Evolutionary conservation across 208 protist genomes (phyloP).

Genomic region (Trypanosoma caninum): DNA sequence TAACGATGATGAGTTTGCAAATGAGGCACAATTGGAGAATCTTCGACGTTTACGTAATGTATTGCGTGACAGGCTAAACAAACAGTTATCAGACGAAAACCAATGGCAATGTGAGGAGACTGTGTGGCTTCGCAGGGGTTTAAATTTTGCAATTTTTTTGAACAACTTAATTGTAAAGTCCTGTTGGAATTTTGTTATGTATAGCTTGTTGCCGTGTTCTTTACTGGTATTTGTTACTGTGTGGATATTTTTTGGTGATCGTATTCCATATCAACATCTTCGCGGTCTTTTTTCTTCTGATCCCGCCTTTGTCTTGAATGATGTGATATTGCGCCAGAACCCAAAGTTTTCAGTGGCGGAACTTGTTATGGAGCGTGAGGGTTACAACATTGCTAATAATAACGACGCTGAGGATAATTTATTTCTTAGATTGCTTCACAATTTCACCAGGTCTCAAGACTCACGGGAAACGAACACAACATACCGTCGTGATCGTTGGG

Average conservation of each 20-base stretch:
- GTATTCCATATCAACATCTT: conserved; percentile 23
- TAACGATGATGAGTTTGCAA: background rate
- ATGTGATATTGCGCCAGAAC: background rate
- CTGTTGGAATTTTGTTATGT: conserved; percentile 16
- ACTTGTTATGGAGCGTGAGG: conserved; percentile 26
- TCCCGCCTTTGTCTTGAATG: conserved; percentile 1
- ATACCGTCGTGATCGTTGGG: conserved; percentile 19
- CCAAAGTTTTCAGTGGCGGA: conserved; percentile 15
- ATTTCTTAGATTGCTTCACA: background rate
- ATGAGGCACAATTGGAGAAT: conserved; percentile 33
- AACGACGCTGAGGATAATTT: background rate
- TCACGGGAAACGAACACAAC: background rate
- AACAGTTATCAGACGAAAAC: background rate
- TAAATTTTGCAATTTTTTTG: background rate
- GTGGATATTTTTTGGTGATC: conserved; percentile 27
- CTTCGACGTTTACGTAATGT: conserved; percentile 31
- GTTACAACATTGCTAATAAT: background rate
- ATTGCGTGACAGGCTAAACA: conserved; percentile 11
- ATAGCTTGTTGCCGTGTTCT: conserved; percentile 6
- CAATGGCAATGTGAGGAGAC: conserved; percentile 12
- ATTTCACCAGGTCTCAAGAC: background rate
- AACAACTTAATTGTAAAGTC: background rate
- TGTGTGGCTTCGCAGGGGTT: conserved; percentile 6
- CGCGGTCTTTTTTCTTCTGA: conserved; percentile 12
- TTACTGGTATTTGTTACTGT: conserved; percentile 5